Percentiles rank a stretch among this genome's conserved stretches.
phyloP scores from a whole-genome alignment of 140 eudicot genomes.

The Bidens hawaiensis region DNA sequence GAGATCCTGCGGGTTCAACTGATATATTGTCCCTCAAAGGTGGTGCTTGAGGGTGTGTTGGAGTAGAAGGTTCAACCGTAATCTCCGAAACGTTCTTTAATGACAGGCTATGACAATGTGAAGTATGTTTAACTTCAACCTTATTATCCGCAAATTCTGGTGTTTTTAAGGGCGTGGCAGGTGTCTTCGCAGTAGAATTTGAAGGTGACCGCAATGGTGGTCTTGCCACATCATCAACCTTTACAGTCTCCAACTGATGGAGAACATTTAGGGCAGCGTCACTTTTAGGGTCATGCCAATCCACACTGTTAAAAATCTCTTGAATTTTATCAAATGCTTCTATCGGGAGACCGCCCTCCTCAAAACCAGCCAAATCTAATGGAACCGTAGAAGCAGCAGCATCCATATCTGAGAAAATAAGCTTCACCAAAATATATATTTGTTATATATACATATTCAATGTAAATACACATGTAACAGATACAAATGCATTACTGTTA shows the following conservation, averaged over 20 bases:
- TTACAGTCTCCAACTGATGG: conserved; percentile 34
- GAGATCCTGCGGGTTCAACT: conserved; percentile 17
- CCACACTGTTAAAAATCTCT: conserved; percentile 59
- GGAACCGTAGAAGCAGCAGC: conserved; percentile 41
- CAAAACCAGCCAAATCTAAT: conserved; percentile 41
- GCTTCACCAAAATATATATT: conserved; percentile 44
- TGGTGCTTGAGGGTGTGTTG: conserved; percentile 21
- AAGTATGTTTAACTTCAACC: conserved; percentile 7
- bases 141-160: conserved; percentile 20
- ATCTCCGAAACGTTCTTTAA: conserved; percentile 19
- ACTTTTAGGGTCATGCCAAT: conserved; percentile 49
- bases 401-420: conserved; percentile 79
- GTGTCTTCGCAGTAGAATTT: neutral
- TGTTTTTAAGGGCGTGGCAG: conserved; percentile 16
- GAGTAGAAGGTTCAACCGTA: conserved; percentile 21
- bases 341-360: conserved; percentile 59
- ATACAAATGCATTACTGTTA: neutral
- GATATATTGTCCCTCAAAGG: conserved; percentile 16
- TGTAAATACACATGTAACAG: conserved; percentile 3
- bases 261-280: conserved; percentile 43
- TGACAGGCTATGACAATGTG: conserved; percentile 27
- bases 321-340: conserved; percentile 82
- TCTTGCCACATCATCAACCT: conserved; percentile 21
- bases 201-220: conserved; percentile 18
- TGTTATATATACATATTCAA: conserved; percentile 15